Evolutionary conservation across 2,329 filamentous ascomycete species (phyloP).

Genomic region (Fusarium lyarnte): DNA sequence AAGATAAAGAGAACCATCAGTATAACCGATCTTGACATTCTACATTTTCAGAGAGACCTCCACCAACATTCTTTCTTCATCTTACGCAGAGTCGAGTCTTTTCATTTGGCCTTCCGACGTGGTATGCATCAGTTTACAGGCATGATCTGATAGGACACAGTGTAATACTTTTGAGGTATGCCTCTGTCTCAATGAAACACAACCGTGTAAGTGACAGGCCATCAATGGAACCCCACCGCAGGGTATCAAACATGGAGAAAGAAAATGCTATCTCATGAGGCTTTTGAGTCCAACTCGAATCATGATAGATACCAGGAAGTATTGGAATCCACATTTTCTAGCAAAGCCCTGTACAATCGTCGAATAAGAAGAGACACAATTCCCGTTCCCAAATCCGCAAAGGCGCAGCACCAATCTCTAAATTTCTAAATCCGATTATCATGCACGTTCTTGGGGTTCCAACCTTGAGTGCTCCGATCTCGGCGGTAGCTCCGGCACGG

Average conservation of each 20-base stretch:
- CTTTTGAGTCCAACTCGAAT: not conserved
- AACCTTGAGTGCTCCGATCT: slow-evolving; percentile 38
- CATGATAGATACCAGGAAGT: not conserved
- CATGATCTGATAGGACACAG: not conserved
- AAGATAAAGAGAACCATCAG: not conserved
- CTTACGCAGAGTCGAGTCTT: not conserved
- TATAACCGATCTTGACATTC: not conserved
- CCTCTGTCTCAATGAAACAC: not conserved
- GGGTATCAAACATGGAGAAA: not conserved
- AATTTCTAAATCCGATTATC: not conserved
- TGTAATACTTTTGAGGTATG: not conserved
- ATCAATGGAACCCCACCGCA: not conserved
- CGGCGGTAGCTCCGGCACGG: slow-evolving; percentile 19
- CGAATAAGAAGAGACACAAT: not conserved
- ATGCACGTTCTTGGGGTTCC: not conserved
- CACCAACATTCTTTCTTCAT: not conserved
- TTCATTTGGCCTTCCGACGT: not conserved
- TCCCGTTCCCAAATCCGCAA: not conserved
- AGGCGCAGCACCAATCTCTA: not conserved
- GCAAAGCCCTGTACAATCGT: rapidly evolving
- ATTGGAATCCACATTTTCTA: not conserved
- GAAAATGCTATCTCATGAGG: not conserved
- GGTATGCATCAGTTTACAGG: not conserved
- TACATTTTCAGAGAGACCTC: not conserved
- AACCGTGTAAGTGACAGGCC: not conserved